Conservation (phyloP, 768 basidiomycete genomes). For the Tubosaeta sp. region DNA sequence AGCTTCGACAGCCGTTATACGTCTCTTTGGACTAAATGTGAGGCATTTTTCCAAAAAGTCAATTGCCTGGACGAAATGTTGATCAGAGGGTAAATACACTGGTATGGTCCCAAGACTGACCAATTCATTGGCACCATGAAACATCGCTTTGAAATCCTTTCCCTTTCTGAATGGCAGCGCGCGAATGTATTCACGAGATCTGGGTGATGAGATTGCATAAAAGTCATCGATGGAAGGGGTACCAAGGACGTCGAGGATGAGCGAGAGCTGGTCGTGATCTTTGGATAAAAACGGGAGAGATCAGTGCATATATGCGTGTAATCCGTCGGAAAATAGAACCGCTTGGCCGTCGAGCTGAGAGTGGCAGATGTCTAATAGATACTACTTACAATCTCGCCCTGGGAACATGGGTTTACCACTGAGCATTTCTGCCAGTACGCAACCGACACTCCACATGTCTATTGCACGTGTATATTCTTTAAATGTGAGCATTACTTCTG, state of each 20-base stretch:
- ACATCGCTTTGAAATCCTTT: conserved; percentile 63
- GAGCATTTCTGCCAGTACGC: conserved; percentile 88
- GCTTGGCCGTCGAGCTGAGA: neutral
- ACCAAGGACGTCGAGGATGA: conserved; percentile 93
- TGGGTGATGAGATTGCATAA: conserved; percentile 79
- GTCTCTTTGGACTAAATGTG: conserved; percentile 80
- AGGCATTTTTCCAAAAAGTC: conserved; percentile 78
- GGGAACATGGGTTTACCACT: conserved; percentile 92
- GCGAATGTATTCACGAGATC: conserved; percentile 83
- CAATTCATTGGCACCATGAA: conserved; percentile 69
- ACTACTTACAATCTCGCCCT: conserved; percentile 74
- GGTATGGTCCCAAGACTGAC: conserved; percentile 28
- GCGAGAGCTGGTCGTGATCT: conserved; percentile 91
- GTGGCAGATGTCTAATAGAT: neutral
- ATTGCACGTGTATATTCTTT: conserved; percentile 90
- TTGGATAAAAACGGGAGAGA: neutral
- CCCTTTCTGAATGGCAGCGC: conserved; percentile 85
- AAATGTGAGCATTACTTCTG: conserved; percentile 98
- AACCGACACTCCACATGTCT: conserved; percentile 85
- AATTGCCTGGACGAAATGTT: conserved; percentile 44
- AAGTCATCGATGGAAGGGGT: conserved; percentile 91
- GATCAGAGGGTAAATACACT: neutral
- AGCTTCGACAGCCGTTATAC: conserved; percentile 85
- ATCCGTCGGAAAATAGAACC: neutral
- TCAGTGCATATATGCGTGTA: neutral